A percentile compares a stretch with the other conserved stretches of the same genome.
phyloP scores from a whole-genome alignment of 106 monocot species.

The Posidonia australis region DNA sequence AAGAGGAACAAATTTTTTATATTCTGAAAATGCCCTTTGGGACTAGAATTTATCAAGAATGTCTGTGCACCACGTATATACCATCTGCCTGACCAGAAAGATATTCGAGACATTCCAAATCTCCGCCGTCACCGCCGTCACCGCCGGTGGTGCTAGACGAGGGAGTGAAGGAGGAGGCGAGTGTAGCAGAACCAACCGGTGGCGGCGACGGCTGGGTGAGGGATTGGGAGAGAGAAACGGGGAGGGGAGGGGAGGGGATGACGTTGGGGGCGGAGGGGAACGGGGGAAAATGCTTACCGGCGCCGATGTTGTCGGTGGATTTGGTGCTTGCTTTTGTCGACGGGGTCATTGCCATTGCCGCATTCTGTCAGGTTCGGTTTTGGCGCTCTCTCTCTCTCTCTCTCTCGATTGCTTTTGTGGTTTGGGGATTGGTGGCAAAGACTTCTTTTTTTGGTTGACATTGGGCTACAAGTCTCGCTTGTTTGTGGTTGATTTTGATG shows the following conservation, averaged over 20 bases:
- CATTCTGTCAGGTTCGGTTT: conserved; percentile 1
- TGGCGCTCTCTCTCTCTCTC: not conserved
- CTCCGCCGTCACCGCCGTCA: not conserved
- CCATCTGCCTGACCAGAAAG: not conserved
- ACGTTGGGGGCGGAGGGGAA: conserved; percentile 1
- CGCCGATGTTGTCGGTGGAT: not conserved
- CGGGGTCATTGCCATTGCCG: not conserved
- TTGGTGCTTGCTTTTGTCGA: not conserved
- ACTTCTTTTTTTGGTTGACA: not conserved
- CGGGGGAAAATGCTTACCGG: not conserved
- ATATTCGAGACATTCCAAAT: not conserved
- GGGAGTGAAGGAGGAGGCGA: not conserved
- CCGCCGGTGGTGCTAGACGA: not conserved
- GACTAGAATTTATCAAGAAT: not conserved
- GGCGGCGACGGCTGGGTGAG: not conserved
- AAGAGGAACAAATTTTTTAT: too few relatives aligned
- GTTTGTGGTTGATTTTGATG: not conserved
- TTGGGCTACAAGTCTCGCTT: not conserved
- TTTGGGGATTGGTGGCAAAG: not conserved
- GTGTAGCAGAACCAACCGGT: not conserved
- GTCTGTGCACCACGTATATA: not conserved
- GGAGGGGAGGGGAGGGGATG: not conserved
- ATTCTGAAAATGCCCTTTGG: not conserved
- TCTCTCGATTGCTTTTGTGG: not conserved
- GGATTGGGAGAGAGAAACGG: not conserved